phyloP scores from a whole-genome alignment of 2,329 filamentous ascomycete genomes.

The Fusarium algeriense region DNA sequence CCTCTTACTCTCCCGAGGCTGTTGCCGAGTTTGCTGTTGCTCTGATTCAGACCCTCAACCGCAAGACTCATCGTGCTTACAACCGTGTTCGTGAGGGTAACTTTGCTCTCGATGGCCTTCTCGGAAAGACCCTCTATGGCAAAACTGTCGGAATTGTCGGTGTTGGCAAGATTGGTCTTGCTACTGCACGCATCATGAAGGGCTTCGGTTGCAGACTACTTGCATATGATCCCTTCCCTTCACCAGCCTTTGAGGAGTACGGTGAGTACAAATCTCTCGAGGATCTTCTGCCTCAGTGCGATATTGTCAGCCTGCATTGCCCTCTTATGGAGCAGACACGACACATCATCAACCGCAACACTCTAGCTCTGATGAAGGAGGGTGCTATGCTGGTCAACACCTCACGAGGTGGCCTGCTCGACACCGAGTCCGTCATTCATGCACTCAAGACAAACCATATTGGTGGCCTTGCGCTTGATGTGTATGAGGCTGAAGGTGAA shows the following conservation, averaged over 20 bases:
- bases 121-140: conserved; percentile 70
- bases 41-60: conserved; percentile 74
- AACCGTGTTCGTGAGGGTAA: conserved; percentile 77
- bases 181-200: conserved; percentile 70
- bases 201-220: conserved; percentile 75
- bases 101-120: conserved; percentile 73
- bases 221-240: conserved; percentile 70
- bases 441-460: conserved; percentile 71
- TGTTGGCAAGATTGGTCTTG: conserved; percentile 73
- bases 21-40: conserved; percentile 79
- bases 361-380: conserved; percentile 67
- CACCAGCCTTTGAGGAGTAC: conserved; percentile 60
- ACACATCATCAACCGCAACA: conserved; percentile 69
- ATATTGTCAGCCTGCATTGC: conserved; percentile 75
- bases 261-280: conserved; percentile 68
- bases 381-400: conserved; percentile 76
- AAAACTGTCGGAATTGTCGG: conserved; percentile 77
- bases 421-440: conserved; percentile 69
- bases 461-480: conserved; percentile 74
- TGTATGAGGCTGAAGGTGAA: conserved; percentile 74
- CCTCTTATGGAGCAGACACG: conserved; percentile 71
- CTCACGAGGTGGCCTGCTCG: conserved; percentile 73
- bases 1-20: conserved; percentile 76
- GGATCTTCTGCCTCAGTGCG: conserved; percentile 65
- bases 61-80: conserved; percentile 75